A percentile compares a stretch with the other conserved stretches of the same genome.
Evolutionary conservation across 352 stramenopile genomes (phyloP).

Genomic region (Phytophthora tentaculata): DNA sequence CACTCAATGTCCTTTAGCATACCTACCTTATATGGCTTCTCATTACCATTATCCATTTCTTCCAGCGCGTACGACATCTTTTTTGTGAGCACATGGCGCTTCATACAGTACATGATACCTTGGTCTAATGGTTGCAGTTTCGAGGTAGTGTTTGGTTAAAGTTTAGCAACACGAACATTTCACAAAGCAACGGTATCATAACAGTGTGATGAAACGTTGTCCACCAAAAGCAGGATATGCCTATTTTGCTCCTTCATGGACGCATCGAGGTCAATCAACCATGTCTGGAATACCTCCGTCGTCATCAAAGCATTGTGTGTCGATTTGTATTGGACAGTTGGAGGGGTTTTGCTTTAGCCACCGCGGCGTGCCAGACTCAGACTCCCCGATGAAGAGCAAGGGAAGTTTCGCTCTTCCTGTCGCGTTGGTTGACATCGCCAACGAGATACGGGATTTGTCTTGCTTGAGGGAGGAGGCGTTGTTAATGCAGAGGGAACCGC

Average conservation of each 20-base stretch:
- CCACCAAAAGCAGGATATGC: not conserved
- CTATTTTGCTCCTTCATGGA: not conserved
- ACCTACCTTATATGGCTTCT: not conserved
- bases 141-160: not conserved
- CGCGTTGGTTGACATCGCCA: not conserved
- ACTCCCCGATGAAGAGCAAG: not conserved
- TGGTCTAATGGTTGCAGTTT: not conserved
- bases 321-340: not conserved
- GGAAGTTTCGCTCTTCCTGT: not conserved
- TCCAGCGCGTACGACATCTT: not conserved
- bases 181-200: not conserved
- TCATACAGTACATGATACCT: not conserved
- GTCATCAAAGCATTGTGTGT: not conserved
- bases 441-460: not conserved
- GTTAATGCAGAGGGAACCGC: not conserved
- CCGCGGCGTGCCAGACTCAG: not conserved
- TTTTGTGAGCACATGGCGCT: not conserved
- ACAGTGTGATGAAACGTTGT: not conserved
- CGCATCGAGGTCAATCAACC: not conserved
- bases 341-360: not conserved
- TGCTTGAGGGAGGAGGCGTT: not conserved
- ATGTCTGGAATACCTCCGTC: not conserved
- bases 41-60: not conserved
- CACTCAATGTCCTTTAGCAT: not conserved
- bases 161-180: not conserved